A percentile compares a stretch with the other conserved stretches of the same genome.
phyloP scores from a whole-genome alignment of 1,139 yeast species.

The Zygoascus hellenicus region DNA sequence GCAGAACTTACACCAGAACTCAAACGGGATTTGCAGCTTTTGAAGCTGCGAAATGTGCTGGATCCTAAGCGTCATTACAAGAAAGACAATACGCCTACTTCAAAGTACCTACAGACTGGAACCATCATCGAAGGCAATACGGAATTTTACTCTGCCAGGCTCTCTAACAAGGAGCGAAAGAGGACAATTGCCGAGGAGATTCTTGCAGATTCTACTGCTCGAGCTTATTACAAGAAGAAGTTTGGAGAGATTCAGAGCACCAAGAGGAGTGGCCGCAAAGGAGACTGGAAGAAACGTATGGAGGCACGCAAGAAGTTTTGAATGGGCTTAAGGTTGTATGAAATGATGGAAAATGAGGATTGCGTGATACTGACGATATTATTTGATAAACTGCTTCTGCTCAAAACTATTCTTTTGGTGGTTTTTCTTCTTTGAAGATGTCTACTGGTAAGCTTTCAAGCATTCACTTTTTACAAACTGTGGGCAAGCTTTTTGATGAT shows the following conservation, averaged over 20 bases:
- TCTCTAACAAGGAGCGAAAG: conserved; percentile 68
- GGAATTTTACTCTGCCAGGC: conserved; percentile 68
- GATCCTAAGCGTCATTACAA: conserved; percentile 96
- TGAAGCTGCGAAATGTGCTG: conserved; percentile 82
- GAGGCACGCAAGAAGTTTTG: conserved; percentile 49
- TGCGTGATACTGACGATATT: too few species aligned
- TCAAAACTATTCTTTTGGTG: too few species aligned
- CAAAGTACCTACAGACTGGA: conserved; percentile 83
- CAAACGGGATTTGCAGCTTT: conserved; percentile 69
- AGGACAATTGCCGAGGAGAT: conserved; percentile 76
- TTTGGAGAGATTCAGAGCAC: conserved; percentile 70
- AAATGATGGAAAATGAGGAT: too few species aligned
- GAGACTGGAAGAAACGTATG: conserved; percentile 58
- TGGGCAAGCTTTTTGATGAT: too few species aligned
- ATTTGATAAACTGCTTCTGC: too few species aligned
- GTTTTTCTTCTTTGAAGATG: too few species aligned
- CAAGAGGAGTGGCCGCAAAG: conserved; percentile 72
- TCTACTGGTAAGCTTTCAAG: too few species aligned
- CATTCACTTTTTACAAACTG: too few species aligned
- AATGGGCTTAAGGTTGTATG: not conserved
- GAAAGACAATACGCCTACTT: conserved; percentile 74
- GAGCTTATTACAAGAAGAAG: conserved; percentile 77
- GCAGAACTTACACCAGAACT: conserved; percentile 70
- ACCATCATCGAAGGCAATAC: conserved; percentile 78
- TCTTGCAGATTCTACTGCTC: conserved; percentile 63